phyloP scores from a whole-genome alignment of 441 rosid species.

The Capsella rubella region DNA sequence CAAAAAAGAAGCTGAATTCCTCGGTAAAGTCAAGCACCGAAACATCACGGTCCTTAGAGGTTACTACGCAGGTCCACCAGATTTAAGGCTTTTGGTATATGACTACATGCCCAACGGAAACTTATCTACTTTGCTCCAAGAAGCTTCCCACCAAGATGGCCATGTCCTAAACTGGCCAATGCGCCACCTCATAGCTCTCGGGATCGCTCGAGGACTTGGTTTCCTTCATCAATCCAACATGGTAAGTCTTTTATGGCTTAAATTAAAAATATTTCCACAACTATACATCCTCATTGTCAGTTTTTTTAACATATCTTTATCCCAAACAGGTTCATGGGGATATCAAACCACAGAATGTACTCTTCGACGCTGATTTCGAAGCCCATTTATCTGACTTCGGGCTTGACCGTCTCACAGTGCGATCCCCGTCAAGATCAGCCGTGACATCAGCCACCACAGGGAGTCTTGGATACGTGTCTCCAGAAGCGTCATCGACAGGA shows the following conservation, averaged over 20 bases:
- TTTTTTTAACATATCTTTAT: constrained; percentile 9
- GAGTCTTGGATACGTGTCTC: constrained; percentile 81
- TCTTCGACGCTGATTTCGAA: constrained; percentile 80
- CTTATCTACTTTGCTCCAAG: constrained; percentile 91
- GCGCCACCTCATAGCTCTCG: constrained; percentile 96
- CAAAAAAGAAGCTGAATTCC: constrained; percentile 84
- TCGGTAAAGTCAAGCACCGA: constrained; percentile 86
- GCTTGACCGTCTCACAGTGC: constrained; percentile 57
- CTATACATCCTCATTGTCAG: background rate
- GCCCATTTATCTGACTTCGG: constrained; percentile 78
- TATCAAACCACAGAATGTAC: constrained; percentile 75
- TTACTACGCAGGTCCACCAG: constrained; percentile 84
- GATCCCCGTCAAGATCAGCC: constrained; percentile 74
- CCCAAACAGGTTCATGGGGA: constrained; percentile 60
- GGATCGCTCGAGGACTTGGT: constrained; percentile 87
- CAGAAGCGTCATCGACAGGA: constrained; percentile 75
- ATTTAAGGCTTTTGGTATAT: constrained; percentile 79
- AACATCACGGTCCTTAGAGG: constrained; percentile 93
- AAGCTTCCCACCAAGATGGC: constrained; percentile 97
- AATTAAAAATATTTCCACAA: background rate
- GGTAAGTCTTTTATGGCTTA: constrained; percentile 30
- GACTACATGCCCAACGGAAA: constrained; percentile 99
- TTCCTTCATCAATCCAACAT: constrained; percentile 86
- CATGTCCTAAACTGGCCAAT: constrained; percentile 99
- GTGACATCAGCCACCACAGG: constrained; percentile 76